A percentile compares a stretch with the other conserved stretches of the same genome.
Evolutionary conservation across 106 monocot species (phyloP).

Genomic region (Platanthera guangdongensis): DNA sequence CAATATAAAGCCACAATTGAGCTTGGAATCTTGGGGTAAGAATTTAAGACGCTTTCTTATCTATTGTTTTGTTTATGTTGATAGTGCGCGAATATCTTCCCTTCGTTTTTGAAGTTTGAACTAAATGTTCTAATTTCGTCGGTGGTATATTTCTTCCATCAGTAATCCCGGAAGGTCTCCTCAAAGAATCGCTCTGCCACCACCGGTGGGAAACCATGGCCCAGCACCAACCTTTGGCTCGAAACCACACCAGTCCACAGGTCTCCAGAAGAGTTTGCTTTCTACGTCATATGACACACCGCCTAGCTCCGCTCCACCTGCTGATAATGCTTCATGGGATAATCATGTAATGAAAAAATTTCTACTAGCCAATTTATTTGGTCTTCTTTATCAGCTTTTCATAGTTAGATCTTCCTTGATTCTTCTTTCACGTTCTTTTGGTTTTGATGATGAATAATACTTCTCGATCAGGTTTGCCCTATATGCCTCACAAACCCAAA

Average conservation of each 20-base stretch:
- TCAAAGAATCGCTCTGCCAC: slow-evolving; percentile 43
- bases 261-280: slow-evolving; percentile 21
- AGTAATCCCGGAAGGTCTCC: slow-evolving; percentile 33
- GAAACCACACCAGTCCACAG: slow-evolving; percentile 15
- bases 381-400: background rate
- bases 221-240: slow-evolving; percentile 10
- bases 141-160: background rate
- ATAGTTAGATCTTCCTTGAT: background rate
- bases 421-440: background rate
- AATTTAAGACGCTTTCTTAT: background rate
- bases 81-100: background rate
- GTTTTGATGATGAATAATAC: background rate
- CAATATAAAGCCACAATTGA: slow-evolving; percentile 64
- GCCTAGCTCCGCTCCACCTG: background rate
- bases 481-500: slow-evolving; percentile 81
- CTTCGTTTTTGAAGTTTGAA: background rate
- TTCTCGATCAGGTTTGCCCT: slow-evolving; percentile 55
- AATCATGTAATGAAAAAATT: slow-evolving; percentile 7
- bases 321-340: slow-evolving; percentile 13
- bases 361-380: background rate
- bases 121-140: background rate
- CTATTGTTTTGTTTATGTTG: background rate
- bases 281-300: slow-evolving; percentile 6
- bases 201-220: slow-evolving; percentile 28
- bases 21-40: slow-evolving; percentile 60